A percentile compares a stretch with the other conserved stretches of the same genome.
Evolutionary conservation across 495 filamentous ascomycete species (phyloP).

Genomic region (Jackrogersella minutella): DNA sequence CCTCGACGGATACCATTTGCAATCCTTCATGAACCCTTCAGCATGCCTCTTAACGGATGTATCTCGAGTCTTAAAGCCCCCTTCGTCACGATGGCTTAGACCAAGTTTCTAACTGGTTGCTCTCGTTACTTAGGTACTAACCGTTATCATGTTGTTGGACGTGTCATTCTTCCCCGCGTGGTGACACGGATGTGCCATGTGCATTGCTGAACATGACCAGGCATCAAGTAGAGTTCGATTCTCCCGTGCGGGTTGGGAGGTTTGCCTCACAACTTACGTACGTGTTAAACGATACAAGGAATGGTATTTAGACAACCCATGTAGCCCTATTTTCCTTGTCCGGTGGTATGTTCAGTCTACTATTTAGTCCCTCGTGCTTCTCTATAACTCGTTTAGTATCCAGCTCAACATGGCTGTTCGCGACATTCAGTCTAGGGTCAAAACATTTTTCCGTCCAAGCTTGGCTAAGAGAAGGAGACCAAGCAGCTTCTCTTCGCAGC

Average conservation of each 20-base stretch:
- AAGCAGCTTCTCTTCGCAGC: conserved; percentile 16
- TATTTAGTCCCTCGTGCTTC: background rate
- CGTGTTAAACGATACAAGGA: background rate
- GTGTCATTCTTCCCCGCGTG: conserved; percentile 29
- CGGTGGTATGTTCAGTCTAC: background rate
- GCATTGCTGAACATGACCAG: conserved; percentile 13
- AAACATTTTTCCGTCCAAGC: conserved; percentile 33
- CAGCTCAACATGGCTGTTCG: conserved; percentile 32
- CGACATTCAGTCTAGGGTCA: conserved; percentile 33
- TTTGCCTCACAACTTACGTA: background rate
- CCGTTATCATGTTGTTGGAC: conserved; percentile 31
- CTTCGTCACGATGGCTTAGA: conserved; percentile 17
- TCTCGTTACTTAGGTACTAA: background rate
- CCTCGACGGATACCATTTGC: background rate
- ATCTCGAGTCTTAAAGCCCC: conserved; percentile 15
- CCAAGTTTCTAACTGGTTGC: conserved; percentile 19
- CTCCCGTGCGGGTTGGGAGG: background rate
- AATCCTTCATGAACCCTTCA: background rate
- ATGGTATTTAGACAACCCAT: conserved; percentile 18
- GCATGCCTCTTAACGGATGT: background rate
- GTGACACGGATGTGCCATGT: conserved; percentile 31
- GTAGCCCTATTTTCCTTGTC: background rate
- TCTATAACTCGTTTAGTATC: background rate
- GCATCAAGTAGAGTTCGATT: background rate
- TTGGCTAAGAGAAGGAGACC: conserved; percentile 32